Evolutionary conservation across 306 rosid genomes (phyloP), one percentile per base, ranked within the genome.

Genomic region (Corylus avellana): DNA sequence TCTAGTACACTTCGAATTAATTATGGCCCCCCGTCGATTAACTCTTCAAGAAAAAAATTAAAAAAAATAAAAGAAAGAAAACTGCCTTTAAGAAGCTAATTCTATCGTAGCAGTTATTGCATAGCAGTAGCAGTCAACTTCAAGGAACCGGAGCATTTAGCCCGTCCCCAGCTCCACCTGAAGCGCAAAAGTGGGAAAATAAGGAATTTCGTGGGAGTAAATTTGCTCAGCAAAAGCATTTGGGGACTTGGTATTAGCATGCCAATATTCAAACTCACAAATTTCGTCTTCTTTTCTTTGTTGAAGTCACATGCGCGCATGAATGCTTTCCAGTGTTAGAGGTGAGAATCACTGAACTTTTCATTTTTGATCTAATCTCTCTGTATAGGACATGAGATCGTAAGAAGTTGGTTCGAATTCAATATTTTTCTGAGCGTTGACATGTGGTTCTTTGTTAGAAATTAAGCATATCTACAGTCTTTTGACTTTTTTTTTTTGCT

Each of bases 341-440:
- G 35, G 14, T 58, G 32, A 58, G 64, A 9, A 58, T 9, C 64
- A 58, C 3, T 58, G 64, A 58, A 11, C 9, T 58, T 58, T 58
- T 58, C 22, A n/a, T 58, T n/a, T 58, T 58, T 58, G 4, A 12
- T 42, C 46, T 1, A 42, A 6, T 42, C 46, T 42, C 46, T 32
- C 5, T 39, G 14, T 32, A 2, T 32, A 32, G 35, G 35, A 12
- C 4, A 8, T 22, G 32, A 20, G 66, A 59, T 12, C 37, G 11
- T 59, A 59, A 25, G 32, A 7, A 0, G 35, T 69, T 81, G 84
- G 62, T 75, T 46, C 64, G 13, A 75, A 48, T 81, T 57, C 27
- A 59, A 49, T 49, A 64, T 32, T 70, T 76, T 22, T 75, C n/a
- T 56, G 17, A 1, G 7, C 18, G 12, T n/a, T 25, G 61, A 80